Base-by-base conservation (phyloP, 768 basidiomycete genomes). In the Trametes punicea region DNA sequence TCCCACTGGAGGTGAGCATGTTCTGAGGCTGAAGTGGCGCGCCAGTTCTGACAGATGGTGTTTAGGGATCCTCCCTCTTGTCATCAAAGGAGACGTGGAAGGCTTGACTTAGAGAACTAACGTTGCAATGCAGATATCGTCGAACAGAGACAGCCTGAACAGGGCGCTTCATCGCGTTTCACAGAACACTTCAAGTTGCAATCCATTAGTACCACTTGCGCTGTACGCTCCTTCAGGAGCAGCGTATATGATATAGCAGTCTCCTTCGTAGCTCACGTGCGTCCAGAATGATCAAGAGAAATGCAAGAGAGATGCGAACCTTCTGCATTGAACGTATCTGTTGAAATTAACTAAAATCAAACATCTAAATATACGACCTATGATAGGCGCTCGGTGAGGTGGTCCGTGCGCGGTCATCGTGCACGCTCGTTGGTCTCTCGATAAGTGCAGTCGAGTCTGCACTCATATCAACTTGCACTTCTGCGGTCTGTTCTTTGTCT, bases 1-100 rank as follows among this genome's bases (percentile, higher is more conserved):
- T 20, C 78, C 81, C 1, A 87, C 85, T 4, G 87, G 88, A 74
- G 88, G 88, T 81, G 44, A 62, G 78, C n/a, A n/a, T 69, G 10
- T 5, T n/a, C 10, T 3, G 11, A 18, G 7, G 1, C 1, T n/a
- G 10, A 8, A 21, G 20, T 21, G 9, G 15, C 30, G 34, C 3
- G 2, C 20, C 5, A 6, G 16, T 36, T 9, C 6, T 6, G 36
- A 10, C 10, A 20, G 8, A 18, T 29, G 18, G 5, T 15, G 15
- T 15, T 2, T 26, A 64, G 62, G 62, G 2, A 47, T 64, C 10
- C 44, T 64, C 8, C 63, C 63, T 10, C 48, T 64, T 18, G 57
- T 64, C 6, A 45, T 64, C 38, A 51, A 55, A 41, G 54, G 46
- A 2, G 38, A 40, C 13, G 9, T 25, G 16, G 10, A 38, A 27